Evolutionary conservation across 495 filamentous ascomycete species (phyloP).

Genomic region (Xylaria longipes): DNA sequence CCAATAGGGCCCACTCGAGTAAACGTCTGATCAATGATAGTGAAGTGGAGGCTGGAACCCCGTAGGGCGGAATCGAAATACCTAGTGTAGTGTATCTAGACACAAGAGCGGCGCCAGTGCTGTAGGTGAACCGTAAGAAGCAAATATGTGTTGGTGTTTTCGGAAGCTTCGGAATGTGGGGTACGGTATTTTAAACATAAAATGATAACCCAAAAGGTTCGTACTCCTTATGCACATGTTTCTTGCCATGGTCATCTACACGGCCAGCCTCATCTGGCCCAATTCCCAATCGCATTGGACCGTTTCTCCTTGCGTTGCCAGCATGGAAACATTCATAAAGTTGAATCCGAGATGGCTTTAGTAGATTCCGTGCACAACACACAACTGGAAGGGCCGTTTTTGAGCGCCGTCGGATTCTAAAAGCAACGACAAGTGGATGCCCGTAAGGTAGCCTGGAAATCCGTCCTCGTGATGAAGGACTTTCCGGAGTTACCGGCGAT

Average conservation of each 20-base stretch:
- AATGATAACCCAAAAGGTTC: not conserved
- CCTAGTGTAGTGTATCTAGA: not conserved
- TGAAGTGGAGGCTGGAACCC: not conserved
- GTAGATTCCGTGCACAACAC: not conserved
- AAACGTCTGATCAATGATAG: not conserved
- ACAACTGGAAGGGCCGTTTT: not conserved
- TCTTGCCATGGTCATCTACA: not conserved
- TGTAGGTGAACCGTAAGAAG: not conserved
- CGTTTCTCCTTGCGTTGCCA: not conserved
- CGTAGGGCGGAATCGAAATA: slow-evolving; percentile 4
- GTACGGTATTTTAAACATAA: not conserved
- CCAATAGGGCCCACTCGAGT: slow-evolving; percentile 7
- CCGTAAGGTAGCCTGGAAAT: not conserved
- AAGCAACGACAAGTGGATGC: not conserved
- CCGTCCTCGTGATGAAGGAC: not conserved
- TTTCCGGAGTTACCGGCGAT: slow-evolving; percentile 14
- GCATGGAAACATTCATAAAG: not conserved
- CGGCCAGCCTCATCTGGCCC: not conserved
- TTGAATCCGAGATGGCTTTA: not conserved
- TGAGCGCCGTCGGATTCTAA: not conserved
- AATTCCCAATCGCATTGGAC: not conserved
- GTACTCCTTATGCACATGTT: not conserved
- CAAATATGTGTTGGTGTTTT: slow-evolving; percentile 15
- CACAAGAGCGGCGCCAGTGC: not conserved
- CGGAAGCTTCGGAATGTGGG: slow-evolving; percentile 28